Percentiles rank a stretch among this genome's conserved stretches.
Conservation (phyloP, 148 eudicot species). For the Rhododendron ferrugineum region DNA sequence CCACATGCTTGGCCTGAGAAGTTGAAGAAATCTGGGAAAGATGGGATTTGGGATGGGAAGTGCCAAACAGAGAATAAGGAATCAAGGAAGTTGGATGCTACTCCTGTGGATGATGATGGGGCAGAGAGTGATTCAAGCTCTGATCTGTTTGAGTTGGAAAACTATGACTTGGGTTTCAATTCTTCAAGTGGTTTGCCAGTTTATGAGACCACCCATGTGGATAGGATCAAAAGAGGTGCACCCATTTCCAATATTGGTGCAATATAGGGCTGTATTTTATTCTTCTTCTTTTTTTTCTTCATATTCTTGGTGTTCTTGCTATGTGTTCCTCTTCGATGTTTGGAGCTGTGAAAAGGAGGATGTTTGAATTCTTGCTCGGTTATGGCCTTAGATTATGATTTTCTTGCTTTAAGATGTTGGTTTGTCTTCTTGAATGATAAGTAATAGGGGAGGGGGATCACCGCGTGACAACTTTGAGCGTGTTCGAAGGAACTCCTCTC, state of each 20-base stretch:
- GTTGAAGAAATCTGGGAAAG: neutral
- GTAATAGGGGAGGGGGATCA: neutral
- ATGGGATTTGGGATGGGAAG: neutral
- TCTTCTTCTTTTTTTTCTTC: neutral
- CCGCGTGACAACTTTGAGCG: neutral
- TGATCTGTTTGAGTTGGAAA: constrained; percentile 25
- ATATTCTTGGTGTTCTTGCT: neutral
- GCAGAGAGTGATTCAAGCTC: constrained; percentile 26
- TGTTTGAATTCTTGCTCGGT: neutral
- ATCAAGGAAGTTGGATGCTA: neutral
- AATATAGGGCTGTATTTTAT: constrained; percentile 11
- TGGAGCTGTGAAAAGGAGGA: neutral
- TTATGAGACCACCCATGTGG: constrained; percentile 41
- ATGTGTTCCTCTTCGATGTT: neutral
- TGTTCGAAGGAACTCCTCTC: neutral
- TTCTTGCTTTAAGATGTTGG: neutral
- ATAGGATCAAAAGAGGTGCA: constrained; percentile 48
- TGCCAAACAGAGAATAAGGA: neutral
- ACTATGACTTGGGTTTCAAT: constrained; percentile 16
- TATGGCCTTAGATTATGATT: neutral
- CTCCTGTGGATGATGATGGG: neutral
- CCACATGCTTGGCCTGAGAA: neutral
- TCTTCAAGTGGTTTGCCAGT: constrained; percentile 26
- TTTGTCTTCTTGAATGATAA: no score
- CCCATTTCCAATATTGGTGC: constrained; percentile 38